A percentile compares a stretch with the other conserved stretches of the same genome.
Evolutionary conservation across 441 rosid genomes (phyloP).

Genomic region (Metrosideros polymorpha): DNA sequence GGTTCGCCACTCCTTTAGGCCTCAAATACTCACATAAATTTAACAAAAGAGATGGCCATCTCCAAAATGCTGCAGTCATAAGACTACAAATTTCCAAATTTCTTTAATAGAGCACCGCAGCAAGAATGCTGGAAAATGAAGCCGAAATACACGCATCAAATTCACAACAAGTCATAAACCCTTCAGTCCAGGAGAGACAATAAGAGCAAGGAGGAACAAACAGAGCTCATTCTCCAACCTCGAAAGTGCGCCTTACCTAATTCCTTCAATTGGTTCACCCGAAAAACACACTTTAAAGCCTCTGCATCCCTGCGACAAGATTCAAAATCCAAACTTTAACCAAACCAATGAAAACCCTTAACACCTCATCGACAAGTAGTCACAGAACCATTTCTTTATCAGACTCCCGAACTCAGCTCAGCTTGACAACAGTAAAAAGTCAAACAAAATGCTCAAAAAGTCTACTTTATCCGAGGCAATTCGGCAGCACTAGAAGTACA

Average conservation of each 20-base stretch:
- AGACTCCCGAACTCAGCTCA: not conserved
- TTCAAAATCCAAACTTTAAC: not conserved
- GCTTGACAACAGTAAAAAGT: not conserved
- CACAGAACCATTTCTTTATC: not conserved
- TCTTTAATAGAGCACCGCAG: not conserved
- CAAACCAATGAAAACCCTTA: not conserved
- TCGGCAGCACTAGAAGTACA: not conserved
- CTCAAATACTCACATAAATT: not conserved
- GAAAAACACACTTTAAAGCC: slow-evolving; percentile 50
- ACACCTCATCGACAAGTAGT: not conserved
- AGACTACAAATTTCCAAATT: not conserved
- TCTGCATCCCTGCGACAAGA: slow-evolving; percentile 57
- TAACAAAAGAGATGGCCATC: not conserved
- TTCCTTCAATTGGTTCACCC: slow-evolving; percentile 74
- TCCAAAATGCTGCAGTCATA: not conserved
- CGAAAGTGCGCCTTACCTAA: slow-evolving; percentile 30
- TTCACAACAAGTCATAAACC: not conserved
- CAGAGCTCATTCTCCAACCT: not conserved
- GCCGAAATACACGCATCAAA: not conserved
- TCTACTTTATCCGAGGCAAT: not conserved
- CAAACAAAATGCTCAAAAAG: not conserved
- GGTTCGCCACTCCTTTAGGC: not conserved
- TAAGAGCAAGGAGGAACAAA: not conserved
- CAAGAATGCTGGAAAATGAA: not conserved
- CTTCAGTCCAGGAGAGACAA: not conserved